A percentile compares a stretch with the other conserved stretches of the same genome.
These are phyloP conservation scores for Escovopsis sp. DNA, from an alignment of 2,329 filamentous ascomycete species.

Conservation along the genomic window DNA sequence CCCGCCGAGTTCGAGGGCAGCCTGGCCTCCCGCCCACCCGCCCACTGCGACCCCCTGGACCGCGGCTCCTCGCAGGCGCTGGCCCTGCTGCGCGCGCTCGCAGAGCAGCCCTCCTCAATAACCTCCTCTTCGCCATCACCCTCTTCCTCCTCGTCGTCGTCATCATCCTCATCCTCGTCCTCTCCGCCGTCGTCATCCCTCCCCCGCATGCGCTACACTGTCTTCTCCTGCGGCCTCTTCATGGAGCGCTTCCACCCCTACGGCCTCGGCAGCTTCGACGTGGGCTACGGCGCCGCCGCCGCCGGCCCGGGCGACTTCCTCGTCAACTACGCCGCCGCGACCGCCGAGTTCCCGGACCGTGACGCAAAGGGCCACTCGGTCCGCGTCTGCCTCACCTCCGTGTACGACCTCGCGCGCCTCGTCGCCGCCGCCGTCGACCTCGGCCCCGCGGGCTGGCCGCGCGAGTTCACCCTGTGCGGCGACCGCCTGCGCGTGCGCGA, in stretches of 20 bases:
- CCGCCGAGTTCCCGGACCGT: constrained; percentile 46
- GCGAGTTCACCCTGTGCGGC: constrained; percentile 55
- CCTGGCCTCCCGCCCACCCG: constrained; percentile 35
- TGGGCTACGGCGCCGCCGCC: constrained; percentile 42
- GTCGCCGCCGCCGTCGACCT: constrained; percentile 55
- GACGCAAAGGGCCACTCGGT: constrained; percentile 33
- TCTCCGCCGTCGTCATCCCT: constrained; percentile 8
- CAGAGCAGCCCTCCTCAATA: constrained; percentile 9
- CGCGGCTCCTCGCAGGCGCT: constrained; percentile 43
- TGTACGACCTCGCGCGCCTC: constrained; percentile 55
- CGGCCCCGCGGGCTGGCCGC: constrained; percentile 45
- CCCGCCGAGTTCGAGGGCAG: constrained; percentile 63
- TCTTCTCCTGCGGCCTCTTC: constrained; percentile 60
- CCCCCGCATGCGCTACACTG: constrained; percentile 47
- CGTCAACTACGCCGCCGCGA: constrained; percentile 42
- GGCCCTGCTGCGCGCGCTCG: constrained; percentile 39
- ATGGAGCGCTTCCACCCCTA: constrained; percentile 61
- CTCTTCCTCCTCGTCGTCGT: too few species aligned
- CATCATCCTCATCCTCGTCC: constrained; percentile 12
- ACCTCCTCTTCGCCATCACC: too few species aligned
- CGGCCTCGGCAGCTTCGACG: constrained; percentile 44
- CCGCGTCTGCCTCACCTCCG: constrained; percentile 53
- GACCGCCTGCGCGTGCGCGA: constrained; percentile 47
- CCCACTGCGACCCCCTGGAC: constrained; percentile 41
- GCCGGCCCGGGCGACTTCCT: constrained; percentile 49